A percentile compares a stretch with the other conserved stretches of the same genome.
Evolutionary conservation across 2,329 filamentous ascomycete genomes (phyloP).

Genomic region (Sarocladium strictum): DNA sequence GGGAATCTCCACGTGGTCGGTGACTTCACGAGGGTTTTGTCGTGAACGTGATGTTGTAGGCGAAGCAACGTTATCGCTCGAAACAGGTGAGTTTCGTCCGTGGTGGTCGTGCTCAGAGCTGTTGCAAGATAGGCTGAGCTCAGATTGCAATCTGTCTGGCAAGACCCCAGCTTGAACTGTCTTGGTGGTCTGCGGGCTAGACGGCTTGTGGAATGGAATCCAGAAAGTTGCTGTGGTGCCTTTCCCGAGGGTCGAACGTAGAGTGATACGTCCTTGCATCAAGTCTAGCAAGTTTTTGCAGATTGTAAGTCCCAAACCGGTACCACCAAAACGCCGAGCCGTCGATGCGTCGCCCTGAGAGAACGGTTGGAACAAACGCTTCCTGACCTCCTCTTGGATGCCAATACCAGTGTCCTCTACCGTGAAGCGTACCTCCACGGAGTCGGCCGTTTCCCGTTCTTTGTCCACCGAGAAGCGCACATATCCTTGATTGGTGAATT

Average conservation of each 20-base stretch:
- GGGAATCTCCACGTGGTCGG: neutral
- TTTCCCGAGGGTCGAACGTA: slow-evolving; percentile 59
- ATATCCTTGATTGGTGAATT: slow-evolving; percentile 64
- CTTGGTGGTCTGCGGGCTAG: slow-evolving; percentile 6
- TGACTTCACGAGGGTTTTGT: neutral
- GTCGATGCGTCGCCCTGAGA: slow-evolving; percentile 78
- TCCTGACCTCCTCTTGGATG: slow-evolving; percentile 70
- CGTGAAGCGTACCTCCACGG: slow-evolving; percentile 62
- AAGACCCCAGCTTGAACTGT: slow-evolving; percentile 55
- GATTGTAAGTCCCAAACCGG: slow-evolving; percentile 72
- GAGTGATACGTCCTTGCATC: slow-evolving; percentile 69
- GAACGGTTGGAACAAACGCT: slow-evolving; percentile 71
- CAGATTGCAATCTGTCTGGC: slow-evolving; percentile 60
- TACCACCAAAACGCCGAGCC: slow-evolving; percentile 71
- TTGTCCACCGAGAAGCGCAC: slow-evolving; percentile 62
- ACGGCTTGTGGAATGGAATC: slow-evolving; percentile 65
- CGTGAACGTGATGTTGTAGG: slow-evolving; percentile 18
- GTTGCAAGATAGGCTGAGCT: slow-evolving; percentile 59
- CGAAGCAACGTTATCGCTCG: slow-evolving; percentile 13
- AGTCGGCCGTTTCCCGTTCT: slow-evolving; percentile 57
- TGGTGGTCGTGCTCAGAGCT: slow-evolving; percentile 56
- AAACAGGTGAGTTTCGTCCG: neutral
- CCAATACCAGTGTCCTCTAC: slow-evolving; percentile 77
- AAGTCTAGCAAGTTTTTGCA: slow-evolving; percentile 75
- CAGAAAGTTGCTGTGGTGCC: slow-evolving; percentile 72